Evolutionary conservation across 2,329 filamentous ascomycete genomes (phyloP), one percentile per base, ranked within the genome.

Genomic region (Botrytis deweyae): DNA sequence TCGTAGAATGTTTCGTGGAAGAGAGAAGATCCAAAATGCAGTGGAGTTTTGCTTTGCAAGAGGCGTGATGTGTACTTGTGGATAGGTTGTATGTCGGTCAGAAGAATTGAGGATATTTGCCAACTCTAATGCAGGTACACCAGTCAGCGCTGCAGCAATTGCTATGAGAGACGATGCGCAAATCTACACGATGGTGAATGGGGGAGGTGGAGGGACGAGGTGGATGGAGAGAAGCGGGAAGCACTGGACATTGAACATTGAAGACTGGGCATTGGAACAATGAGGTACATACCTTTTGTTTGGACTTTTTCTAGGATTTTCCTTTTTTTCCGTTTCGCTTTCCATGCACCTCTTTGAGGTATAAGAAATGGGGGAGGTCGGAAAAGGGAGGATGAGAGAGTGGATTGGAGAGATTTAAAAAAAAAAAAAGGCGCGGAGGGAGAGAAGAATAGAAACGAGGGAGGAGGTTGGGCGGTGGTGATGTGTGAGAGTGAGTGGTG

Each of bases 111-210:
- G 76, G 75, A 74, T 75, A 78, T 77, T 76, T 77, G 75, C 78
- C 77, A 81, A 78, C 77, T 81, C 79, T 81, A 79, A 80, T 81
- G 80, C 80, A 81, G 80, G 80, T 80, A 80, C 81, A 78, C 76
- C 73, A 76, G 76, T 80, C 78, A 80, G 78, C 78, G 75, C 76
- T 78, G 79, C 80, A 81, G 75, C 75, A 77, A 75, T 73, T 74
- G 72, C 73, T 76, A 74, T 74, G 77, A 75, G 77, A 76, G 75
- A 78, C 77, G 64, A 73, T 77, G 67, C 67, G 72, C 72, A 46
- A 36, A 44, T 61, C 6, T 71, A 58, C 20, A 64, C 22, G 66
- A 46, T 73, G 42, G 59, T 52, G 40, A 52, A 67, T 55, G 61
- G 33, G n/a, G 58, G 72, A 75, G 75, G 72, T 33, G 63, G 20